Evolutionary conservation across 2,329 filamentous ascomycete genomes (phyloP).

Genomic region (Tolypocladium paradoxum): DNA sequence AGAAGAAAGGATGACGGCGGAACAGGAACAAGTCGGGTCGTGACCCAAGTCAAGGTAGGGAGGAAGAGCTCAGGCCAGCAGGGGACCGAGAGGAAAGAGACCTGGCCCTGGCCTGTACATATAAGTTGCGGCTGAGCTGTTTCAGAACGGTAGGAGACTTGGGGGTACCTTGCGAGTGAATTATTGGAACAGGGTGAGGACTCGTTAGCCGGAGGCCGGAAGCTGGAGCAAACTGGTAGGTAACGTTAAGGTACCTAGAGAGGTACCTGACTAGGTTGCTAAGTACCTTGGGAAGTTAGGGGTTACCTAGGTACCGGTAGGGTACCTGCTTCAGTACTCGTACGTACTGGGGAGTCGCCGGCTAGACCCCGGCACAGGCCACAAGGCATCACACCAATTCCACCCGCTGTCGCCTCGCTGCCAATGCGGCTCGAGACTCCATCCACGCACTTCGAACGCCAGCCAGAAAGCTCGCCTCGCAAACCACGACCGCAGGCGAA

Average conservation of each 20-base stretch:
- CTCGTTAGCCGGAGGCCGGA: background rate
- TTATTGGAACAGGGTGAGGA: background rate
- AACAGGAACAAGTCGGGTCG: background rate
- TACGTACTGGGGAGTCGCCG: too few relatives aligned
- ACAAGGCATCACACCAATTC: conserved; percentile 2
- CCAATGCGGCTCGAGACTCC: background rate
- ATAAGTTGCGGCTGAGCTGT: background rate
- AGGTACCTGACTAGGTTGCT: too few relatives aligned
- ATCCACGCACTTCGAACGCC: background rate
- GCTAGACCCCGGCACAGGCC: background rate
- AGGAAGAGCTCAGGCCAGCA: background rate
- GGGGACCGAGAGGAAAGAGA: background rate
- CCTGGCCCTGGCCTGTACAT: too few relatives aligned
- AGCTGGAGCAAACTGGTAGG: too few relatives aligned
- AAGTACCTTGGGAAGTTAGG: too few relatives aligned
- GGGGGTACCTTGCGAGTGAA: background rate
- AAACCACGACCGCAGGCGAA: background rate
- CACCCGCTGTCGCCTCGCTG: background rate
- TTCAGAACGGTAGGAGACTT: background rate
- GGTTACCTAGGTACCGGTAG: too few relatives aligned
- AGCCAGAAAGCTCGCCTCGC: background rate
- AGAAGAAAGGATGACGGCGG: background rate
- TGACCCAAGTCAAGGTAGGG: background rate
- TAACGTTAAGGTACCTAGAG: too few relatives aligned
- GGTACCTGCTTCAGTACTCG: too few relatives aligned